Conservation (phyloP, 2,329 filamentous ascomycete genomes). For the Aspergillus flavus region DNA sequence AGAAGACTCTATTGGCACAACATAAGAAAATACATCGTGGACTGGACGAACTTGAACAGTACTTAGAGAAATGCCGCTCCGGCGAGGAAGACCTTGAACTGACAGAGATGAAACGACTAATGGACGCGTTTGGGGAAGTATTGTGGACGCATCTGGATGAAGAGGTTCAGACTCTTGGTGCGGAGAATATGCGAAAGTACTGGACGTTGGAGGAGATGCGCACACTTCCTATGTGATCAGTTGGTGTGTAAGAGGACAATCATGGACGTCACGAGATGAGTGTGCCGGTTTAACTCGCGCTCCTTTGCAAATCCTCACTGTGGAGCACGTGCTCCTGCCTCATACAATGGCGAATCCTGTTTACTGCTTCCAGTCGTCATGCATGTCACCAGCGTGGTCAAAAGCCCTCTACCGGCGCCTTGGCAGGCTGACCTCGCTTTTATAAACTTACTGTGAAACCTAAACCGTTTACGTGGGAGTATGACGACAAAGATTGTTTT, state of each 20-base stretch:
- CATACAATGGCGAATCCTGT: neutral
- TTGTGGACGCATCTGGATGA: constrained; percentile 83
- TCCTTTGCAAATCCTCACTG: neutral
- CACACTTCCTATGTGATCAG: constrained; percentile 64
- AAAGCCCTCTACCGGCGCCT: neutral
- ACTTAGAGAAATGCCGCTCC: constrained; percentile 62
- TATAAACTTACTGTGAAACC: neutral
- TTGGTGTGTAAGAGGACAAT: neutral
- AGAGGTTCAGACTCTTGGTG: constrained; percentile 75
- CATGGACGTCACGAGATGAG: neutral
- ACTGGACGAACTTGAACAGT: constrained; percentile 67
- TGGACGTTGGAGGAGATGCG: constrained; percentile 78
- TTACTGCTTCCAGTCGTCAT: neutral
- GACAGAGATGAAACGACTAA: constrained; percentile 65
- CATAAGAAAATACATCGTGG: constrained; percentile 79
- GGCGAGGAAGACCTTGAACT: constrained; percentile 64
- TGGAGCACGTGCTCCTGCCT: neutral
- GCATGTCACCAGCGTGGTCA: neutral
- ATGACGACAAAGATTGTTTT: neutral
- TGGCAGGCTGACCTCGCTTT: neutral
- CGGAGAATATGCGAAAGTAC: constrained; percentile 84
- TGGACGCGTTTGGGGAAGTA: constrained; percentile 78
- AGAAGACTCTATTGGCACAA: constrained; percentile 70
- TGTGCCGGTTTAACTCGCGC: neutral
- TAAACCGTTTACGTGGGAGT: neutral